Conservation (phyloP, 2,329 filamentous ascomycete species). For the Fusarium sororula region DNA sequence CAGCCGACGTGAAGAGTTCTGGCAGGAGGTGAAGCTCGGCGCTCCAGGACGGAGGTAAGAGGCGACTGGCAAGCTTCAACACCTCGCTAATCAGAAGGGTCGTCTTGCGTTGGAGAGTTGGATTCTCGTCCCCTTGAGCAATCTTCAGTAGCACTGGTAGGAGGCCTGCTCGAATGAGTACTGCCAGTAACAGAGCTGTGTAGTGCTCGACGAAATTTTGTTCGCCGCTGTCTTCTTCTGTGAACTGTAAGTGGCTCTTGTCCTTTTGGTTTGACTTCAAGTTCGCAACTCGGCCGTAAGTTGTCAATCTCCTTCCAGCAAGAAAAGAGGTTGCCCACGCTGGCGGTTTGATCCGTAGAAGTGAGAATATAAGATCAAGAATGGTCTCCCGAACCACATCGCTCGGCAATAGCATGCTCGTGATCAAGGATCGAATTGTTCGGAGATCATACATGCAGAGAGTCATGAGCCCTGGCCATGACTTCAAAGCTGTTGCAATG, state of each 20-base stretch:
- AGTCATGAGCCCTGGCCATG: constrained; percentile 91
- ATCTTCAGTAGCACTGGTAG: constrained; percentile 69
- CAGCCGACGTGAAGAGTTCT: constrained; percentile 80
- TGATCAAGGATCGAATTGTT: constrained; percentile 80
- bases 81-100: constrained; percentile 92
- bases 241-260: constrained; percentile 60
- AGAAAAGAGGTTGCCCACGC: constrained; percentile 95
- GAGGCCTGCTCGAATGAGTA: constrained; percentile 84
- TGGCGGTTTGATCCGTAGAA: constrained; percentile 88
- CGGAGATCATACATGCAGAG: constrained; percentile 89
- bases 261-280: constrained; percentile 69
- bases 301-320: constrained; percentile 90
- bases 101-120: constrained; percentile 83
- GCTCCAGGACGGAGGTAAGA: constrained; percentile 85
- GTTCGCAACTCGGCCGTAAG: constrained; percentile 93
- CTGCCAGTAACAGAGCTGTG: constrained; percentile 84
- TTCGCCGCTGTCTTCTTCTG: constrained; percentile 74
- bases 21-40: constrained; percentile 87
- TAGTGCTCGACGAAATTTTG: constrained; percentile 95
- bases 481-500: constrained; percentile 90
- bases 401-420: constrained; percentile 68
- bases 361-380: constrained; percentile 83
- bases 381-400: constrained; percentile 75
- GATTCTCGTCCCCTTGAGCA: constrained; percentile 73
- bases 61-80: constrained; percentile 85